Evolutionary conservation across 345 rosid species (phyloP).

Genomic region (thale cress (Arabidopsis thaliana)): DNA sequence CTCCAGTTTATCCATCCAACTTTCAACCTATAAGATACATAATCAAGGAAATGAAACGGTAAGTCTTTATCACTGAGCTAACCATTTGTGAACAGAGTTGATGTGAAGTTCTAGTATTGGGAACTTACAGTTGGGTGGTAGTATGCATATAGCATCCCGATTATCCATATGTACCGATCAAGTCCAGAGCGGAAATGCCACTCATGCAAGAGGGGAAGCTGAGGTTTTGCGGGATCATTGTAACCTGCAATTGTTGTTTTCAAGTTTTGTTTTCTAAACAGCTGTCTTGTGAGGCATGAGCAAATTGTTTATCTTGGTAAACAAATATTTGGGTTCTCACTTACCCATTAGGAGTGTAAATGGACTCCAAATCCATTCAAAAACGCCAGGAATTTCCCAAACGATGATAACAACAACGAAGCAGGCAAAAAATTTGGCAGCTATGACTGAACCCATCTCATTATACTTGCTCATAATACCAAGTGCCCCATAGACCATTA

Average conservation of each 20-base stretch:
- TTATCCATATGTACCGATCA: slow-evolving; percentile 98
- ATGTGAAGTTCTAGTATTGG: slow-evolving; percentile 22
- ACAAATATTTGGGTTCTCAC: slow-evolving; percentile 43
- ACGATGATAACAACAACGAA: slow-evolving; percentile 83
- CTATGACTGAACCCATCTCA: slow-evolving; percentile 79
- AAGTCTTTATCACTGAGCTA: slow-evolving; percentile 13
- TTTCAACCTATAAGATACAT: slow-evolving; percentile 68
- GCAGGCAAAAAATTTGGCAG: slow-evolving; percentile 71
- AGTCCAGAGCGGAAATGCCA: slow-evolving; percentile 99
- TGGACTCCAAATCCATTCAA: slow-evolving; percentile 95
- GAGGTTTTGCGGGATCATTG: slow-evolving; percentile 87
- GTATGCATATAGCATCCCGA: slow-evolving; percentile 98
- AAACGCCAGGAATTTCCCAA: slow-evolving; percentile 97
- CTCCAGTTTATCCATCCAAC: slow-evolving; percentile 98
- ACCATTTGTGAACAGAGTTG: slow-evolving; percentile 30
- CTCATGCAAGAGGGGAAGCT: slow-evolving; percentile 76
- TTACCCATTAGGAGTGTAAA: slow-evolving; percentile 82
- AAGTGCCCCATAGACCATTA: slow-evolving; percentile 96
- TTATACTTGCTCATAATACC: slow-evolving; percentile 91
- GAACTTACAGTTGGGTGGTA: slow-evolving; percentile 95
- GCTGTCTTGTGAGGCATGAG: background rate
- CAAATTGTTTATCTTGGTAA: slow-evolving; percentile 30
- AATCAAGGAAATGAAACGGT: slow-evolving; percentile 5
- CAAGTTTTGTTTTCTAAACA: background rate
- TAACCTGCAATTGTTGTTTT: slow-evolving; percentile 68